Base-by-base conservation (phyloP, 2,329 filamentous ascomycete species). In the Apiospora hydei region DNA sequence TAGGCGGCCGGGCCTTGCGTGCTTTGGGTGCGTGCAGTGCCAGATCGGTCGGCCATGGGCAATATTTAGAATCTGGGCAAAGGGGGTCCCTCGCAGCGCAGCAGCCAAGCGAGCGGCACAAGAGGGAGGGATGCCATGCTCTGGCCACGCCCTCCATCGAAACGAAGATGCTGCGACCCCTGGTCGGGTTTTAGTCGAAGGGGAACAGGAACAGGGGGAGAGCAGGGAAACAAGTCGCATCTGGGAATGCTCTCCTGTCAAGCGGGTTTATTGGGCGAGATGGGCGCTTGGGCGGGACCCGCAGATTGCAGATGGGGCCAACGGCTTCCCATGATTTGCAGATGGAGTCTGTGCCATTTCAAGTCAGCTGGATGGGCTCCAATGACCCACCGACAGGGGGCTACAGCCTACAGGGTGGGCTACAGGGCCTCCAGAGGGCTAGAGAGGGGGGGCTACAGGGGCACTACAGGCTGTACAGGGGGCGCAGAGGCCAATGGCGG, bases 361-460 rank as follows among this genome's bases (percentile, higher is more conserved):
- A 69, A 72, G 71, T 83, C 81, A 82, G 81, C 81, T 82, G 80
- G 78, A 81, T 82, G 77, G 78, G 76, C 72, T 49, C 47, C 43
- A 69, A 3, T 10, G 44, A 49, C 14, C 67, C 67, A 49, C 44
- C 47, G 18, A 11, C 44, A 69, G 67, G 47, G 44, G 67, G 16
- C 24, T 1, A 38, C 5, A 38, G 34, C 3, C 34, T 38, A 38
- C 34, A 38, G 34, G 34, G 34, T 30, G 3, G 26, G 26, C 10
- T 46, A 38, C 34, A 38, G 34, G 34, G 34, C 34, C 34, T 38
- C 34, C 34, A 38, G 34, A 38, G 34, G 34, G n/a, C n/a, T n/a
- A n/a, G n/a, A n/a, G n/a, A n/a, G n/a, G 34, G 34, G 34, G 34
- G 7, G 5, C 34, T 38, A 38, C 34, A 38, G 34, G 34, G 34